Conservation (phyloP, 2,329 filamentous ascomycete genomes). For the Pseudocercospora fuligena region DNA sequence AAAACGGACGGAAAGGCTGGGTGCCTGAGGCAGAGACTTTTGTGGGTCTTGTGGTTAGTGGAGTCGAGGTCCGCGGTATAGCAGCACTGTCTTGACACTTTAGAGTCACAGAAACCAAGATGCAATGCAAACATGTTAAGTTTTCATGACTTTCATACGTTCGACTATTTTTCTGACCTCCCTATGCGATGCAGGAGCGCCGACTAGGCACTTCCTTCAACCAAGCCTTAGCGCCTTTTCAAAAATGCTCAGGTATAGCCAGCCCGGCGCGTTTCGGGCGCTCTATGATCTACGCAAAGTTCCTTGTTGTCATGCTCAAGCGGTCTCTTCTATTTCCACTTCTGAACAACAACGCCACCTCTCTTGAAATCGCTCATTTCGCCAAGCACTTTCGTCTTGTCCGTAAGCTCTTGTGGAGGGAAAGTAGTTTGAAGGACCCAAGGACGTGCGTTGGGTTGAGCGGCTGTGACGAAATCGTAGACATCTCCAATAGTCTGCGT, state of each 20-base stretch:
- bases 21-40: neutral
- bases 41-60: no score
- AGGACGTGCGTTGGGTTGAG: conserved; percentile 61
- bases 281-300: conserved; percentile 3
- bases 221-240: neutral
- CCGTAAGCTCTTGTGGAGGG: conserved; percentile 77
- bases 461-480: conserved; percentile 73
- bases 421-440: conserved; percentile 84
- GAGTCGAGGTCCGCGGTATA: no score
- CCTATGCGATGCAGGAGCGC: neutral
- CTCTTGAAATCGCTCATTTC: conserved; percentile 57
- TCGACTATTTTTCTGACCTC: neutral
- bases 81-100: no score
- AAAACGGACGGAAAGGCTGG: neutral
- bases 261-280: neutral
- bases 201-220: conserved; percentile 1
- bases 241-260: conserved; percentile 1
- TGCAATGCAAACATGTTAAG: no score
- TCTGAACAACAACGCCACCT: conserved; percentile 61
- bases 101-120: no score
- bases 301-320: neutral
- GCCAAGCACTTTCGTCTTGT: conserved; percentile 59
- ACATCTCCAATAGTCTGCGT: conserved; percentile 78
- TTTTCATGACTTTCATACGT: neutral
- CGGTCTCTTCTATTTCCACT: conserved; percentile 50